Percentiles rank a stretch among this genome's conserved stretches.
Evolutionary conservation across 768 basidiomycete genomes (phyloP).

Genomic region (Rhodosporidiobolus odoratus): DNA sequence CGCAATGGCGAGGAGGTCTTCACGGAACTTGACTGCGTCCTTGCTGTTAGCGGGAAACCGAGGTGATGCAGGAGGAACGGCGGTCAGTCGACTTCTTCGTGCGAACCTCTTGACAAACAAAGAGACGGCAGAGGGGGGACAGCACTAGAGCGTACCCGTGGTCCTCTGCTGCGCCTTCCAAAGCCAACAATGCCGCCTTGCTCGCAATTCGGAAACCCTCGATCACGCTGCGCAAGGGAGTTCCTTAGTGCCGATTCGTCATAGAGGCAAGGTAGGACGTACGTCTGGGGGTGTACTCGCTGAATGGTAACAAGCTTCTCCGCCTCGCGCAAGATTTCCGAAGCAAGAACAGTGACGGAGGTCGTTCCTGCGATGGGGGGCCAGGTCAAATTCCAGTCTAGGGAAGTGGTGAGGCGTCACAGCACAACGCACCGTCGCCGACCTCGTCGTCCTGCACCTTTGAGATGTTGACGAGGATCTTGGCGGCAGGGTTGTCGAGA

Average conservation of each 20-base stretch:
- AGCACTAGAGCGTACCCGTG: constrained; percentile 63
- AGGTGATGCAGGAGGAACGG: not conserved
- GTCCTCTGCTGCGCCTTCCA: constrained; percentile 77
- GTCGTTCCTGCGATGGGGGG: constrained; percentile 57
- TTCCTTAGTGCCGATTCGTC: not conserved
- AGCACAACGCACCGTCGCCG: constrained; percentile 61
- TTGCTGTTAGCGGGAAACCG: constrained; percentile 50
- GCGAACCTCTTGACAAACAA: too few species aligned
- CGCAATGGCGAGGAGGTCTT: constrained; percentile 93
- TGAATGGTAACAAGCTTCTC: constrained; percentile 78
- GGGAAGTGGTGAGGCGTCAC: not conserved
- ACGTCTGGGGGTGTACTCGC: constrained; percentile 93
- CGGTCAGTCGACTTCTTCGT: not conserved
- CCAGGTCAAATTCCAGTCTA: not conserved
- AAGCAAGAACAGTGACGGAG: constrained; percentile 81
- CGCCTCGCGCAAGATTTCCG: constrained; percentile 86
- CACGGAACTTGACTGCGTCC: constrained; percentile 68
- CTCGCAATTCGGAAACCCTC: constrained; percentile 95
- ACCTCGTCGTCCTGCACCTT: constrained; percentile 99
- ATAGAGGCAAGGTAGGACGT: not conserved
- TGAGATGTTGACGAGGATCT: constrained; percentile 98
- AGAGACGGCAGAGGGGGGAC: too few species aligned
- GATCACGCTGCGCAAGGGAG: constrained; percentile 55
- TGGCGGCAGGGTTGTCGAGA: constrained; percentile 96
- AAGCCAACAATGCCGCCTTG: constrained; percentile 70